These are phyloP conservation scores for Elongisporangium prolatum DNA, from an alignment of 352 stramenopile species.

Conservation along the genomic window DNA sequence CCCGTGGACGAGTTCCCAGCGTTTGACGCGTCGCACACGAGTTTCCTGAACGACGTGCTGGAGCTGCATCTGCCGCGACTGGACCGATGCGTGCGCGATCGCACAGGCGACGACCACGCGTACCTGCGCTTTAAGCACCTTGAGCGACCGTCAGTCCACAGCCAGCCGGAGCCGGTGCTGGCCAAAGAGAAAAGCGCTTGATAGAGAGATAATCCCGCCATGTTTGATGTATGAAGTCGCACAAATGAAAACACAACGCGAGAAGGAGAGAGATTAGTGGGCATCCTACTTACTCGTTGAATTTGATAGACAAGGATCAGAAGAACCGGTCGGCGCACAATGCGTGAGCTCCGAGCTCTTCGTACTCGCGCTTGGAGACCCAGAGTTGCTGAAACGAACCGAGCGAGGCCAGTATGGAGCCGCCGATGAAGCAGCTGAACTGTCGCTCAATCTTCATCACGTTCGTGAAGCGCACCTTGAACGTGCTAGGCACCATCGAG, in stretches of 20 bases:
- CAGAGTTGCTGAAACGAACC: constrained; percentile 88
- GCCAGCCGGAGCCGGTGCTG: neutral
- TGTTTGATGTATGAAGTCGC: neutral
- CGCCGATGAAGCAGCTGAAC: constrained; percentile 87
- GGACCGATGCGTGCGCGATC: constrained; percentile 77
- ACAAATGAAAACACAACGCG: neutral
- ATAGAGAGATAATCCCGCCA: neutral
- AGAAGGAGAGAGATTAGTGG: neutral
- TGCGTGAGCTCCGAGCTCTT: constrained; percentile 65
- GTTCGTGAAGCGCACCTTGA: constrained; percentile 84
- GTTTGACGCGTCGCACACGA: constrained; percentile 54
- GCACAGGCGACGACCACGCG: constrained; percentile 72
- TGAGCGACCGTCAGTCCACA: constrained; percentile 21
- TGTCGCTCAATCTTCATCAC: constrained; percentile 80
- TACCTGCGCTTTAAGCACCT: constrained; percentile 83
- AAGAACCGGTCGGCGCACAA: constrained; percentile 70
- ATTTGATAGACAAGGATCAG: constrained; percentile 7
- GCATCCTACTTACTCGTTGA: neutral
- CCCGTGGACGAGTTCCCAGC: constrained; percentile 56
- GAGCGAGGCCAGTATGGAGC: constrained; percentile 82
- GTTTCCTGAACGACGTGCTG: constrained; percentile 77
- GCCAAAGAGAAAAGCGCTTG: neutral
- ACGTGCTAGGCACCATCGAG: constrained; percentile 71
- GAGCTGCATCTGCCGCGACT: constrained; percentile 72
- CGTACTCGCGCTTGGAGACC: constrained; percentile 83